Evolutionary conservation across 2,329 filamentous ascomycete species (phyloP), one percentile per base, ranked within the genome.

Genomic region (Dactylonectria macrodidyma): DNA sequence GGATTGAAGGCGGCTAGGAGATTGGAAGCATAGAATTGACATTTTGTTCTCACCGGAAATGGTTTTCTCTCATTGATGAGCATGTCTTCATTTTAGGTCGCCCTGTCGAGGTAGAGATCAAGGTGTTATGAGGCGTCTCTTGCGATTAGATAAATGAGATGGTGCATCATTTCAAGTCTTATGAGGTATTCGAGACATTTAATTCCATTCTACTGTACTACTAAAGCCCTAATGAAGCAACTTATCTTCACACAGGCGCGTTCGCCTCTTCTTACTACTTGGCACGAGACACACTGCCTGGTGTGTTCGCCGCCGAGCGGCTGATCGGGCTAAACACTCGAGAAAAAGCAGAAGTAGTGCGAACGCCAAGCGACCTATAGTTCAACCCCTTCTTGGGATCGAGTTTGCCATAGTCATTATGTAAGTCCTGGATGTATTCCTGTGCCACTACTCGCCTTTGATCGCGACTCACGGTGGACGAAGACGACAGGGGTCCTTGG

Each of bases 361-460:
- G 62, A n/a, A 56, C 60, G 5, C 33, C 48, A 5, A 52, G 12
- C 5, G 48, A 26, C 14, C 38, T 55, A 14, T 36, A 65, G n/a
- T 65, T 56, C 4, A 19, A 24, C 14, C 62, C 62, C 8, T 65
- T 50, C 24, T 48, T 52, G 4, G 62, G 62, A 8, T 60, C 41
- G 3, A 65, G 36, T 2, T 36, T 22, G 3, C 62, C 62, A 19
- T 47, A 65, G 12, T 24, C n/a, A 19, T 24, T 11, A 7, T 50
- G 55, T 26, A 65, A 30, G 3, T 41, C 3, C 14, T 30, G 11
- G 14, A 65, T 46, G 41, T 59, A 59, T 16, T 52, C 56, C 5
- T 6, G 14, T 7, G 47, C 62, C 5, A 54, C 30, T 2, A 0
- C 26, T 16, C 62, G 48, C 50, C 60, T 65, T 16, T 58, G 33